Percentiles rank a stretch among this genome's conserved stretches.
phyloP scores from a whole-genome alignment of 1,139 yeast genomes.

The Debaryomyces singareniensis region DNA sequence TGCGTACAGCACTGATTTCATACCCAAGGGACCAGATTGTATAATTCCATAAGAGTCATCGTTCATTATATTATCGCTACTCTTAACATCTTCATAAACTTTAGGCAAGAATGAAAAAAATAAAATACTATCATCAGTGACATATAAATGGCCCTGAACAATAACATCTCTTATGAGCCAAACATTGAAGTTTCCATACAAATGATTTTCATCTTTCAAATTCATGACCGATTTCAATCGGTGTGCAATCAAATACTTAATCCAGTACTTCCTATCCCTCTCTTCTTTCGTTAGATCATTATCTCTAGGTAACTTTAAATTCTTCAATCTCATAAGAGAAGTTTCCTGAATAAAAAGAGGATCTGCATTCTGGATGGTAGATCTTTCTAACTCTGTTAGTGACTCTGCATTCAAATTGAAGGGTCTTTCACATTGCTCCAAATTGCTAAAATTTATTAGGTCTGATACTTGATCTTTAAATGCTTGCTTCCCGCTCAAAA shows the following conservation, averaged over 20 bases:
- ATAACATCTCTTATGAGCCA: slow-evolving; percentile 83
- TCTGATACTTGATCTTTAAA: too few species aligned
- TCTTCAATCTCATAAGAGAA: slow-evolving; percentile 13
- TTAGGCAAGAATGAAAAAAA: slow-evolving; percentile 83
- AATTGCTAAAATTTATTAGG: too few species aligned
- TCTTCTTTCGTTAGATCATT: slow-evolving; percentile 8
- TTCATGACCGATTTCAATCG: slow-evolving; percentile 32
- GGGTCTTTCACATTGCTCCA: too few species aligned
- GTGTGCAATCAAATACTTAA: slow-evolving; percentile 28
- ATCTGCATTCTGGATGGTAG: slow-evolving; percentile 28
- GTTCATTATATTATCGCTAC: slow-evolving; percentile 1
- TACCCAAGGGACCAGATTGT: slow-evolving; percentile 44
- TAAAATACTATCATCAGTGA: slow-evolving; percentile 58
- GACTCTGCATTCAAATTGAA: not conserved
- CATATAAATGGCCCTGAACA: slow-evolving; percentile 76
- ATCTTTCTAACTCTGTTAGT: slow-evolving; percentile 25
- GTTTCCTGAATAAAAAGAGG: slow-evolving; percentile 18
- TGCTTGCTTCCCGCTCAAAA: too few species aligned
- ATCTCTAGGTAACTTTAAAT: slow-evolving; percentile 4
- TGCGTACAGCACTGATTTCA: slow-evolving; percentile 41
- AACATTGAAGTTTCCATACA: slow-evolving; percentile 55
- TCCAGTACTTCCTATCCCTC: slow-evolving; percentile 10
- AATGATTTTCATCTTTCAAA: slow-evolving; percentile 43
- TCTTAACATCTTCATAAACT: slow-evolving; percentile 9
- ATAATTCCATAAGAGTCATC: slow-evolving; percentile 25